These are phyloP conservation scores for Rhodotorula diobovata DNA, from an alignment of 768 basidiomycete species.

Conservation along the genomic window DNA sequence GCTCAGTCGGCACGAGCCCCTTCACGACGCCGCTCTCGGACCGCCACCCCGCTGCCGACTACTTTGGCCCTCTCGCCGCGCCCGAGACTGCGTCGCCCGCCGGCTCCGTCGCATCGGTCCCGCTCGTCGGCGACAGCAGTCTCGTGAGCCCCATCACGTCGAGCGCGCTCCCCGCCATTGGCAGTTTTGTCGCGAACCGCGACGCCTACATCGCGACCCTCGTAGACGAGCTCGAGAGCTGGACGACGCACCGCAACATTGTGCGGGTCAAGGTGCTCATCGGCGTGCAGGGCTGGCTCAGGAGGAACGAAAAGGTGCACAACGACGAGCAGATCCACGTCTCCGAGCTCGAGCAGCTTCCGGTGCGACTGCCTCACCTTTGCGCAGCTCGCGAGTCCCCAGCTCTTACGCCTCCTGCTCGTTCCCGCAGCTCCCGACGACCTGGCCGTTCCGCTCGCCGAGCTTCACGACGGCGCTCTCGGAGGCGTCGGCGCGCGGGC, in stretches of 20 bases:
- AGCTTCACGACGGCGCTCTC: neutral
- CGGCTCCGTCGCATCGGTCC: neutral
- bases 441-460: neutral
- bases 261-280: slow-evolving; percentile 17
- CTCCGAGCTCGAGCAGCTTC: slow-evolving; percentile 14
- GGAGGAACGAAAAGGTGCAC: neutral
- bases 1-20: neutral
- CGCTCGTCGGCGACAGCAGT: neutral
- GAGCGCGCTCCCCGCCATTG: slow-evolving; percentile 12
- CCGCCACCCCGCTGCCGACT: too few relatives aligned
- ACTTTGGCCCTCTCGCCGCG: too few relatives aligned
- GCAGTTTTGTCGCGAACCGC: neutral
- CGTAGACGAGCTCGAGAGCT: slow-evolving; percentile 26
- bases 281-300: slow-evolving; percentile 19
- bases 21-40: neutral
- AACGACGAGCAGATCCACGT: neutral
- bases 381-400: too few relatives aligned
- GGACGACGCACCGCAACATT: slow-evolving; percentile 7
- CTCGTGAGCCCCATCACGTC: too few relatives aligned
- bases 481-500: neutral
- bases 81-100: neutral
- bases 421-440: neutral
- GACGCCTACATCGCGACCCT: slow-evolving; percentile 7
- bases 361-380: neutral
- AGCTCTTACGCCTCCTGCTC: too few relatives aligned